Evolutionary conservation across 2,329 filamentous ascomycete genomes (phyloP).

Genomic region (Xylaria sp.): DNA sequence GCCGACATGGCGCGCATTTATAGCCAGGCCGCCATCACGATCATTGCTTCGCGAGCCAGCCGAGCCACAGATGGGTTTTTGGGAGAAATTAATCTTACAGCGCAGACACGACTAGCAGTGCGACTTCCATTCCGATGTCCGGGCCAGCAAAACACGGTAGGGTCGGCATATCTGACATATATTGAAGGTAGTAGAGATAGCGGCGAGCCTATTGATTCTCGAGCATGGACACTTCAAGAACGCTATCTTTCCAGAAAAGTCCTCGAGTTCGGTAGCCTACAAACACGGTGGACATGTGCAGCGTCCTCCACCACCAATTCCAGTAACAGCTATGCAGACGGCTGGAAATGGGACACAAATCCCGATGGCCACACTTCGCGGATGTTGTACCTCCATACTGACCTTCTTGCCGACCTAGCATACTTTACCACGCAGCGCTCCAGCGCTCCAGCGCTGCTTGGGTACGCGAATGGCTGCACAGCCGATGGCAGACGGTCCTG

Average conservation of each 20-base stretch:
- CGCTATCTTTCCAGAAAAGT: slow-evolving; percentile 18
- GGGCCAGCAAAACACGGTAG: background rate
- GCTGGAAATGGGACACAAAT: slow-evolving; percentile 14
- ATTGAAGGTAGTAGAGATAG: slow-evolving; percentile 4
- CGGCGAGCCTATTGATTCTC: slow-evolving; percentile 18
- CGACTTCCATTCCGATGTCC: slow-evolving; percentile 19
- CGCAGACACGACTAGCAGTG: slow-evolving; percentile 7
- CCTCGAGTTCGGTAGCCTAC: slow-evolving; percentile 16
- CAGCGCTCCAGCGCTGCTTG: slow-evolving; percentile 3
- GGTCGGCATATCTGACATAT: slow-evolving; percentile 8
- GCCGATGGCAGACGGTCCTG: slow-evolving; percentile 17
- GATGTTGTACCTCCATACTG: slow-evolving; percentile 9
- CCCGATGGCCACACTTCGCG: background rate
- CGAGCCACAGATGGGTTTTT: slow-evolving; percentile 14
- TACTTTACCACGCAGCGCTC: slow-evolving; percentile 1
- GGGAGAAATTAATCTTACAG: slow-evolving; percentile 5
- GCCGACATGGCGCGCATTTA: slow-evolving; percentile 22
- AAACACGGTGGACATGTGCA: slow-evolving; percentile 22
- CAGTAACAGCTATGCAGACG: background rate
- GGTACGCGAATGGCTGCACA: slow-evolving; percentile 7
- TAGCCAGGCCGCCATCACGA: slow-evolving; percentile 11
- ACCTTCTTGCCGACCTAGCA: slow-evolving; percentile 6
- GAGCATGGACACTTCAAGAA: slow-evolving; percentile 26
- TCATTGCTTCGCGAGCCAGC: slow-evolving; percentile 19
- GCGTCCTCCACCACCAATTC: background rate